Base-by-base conservation (phyloP, 2,329 filamentous ascomycete species). In the Cordyceps tenuipes region DNA sequence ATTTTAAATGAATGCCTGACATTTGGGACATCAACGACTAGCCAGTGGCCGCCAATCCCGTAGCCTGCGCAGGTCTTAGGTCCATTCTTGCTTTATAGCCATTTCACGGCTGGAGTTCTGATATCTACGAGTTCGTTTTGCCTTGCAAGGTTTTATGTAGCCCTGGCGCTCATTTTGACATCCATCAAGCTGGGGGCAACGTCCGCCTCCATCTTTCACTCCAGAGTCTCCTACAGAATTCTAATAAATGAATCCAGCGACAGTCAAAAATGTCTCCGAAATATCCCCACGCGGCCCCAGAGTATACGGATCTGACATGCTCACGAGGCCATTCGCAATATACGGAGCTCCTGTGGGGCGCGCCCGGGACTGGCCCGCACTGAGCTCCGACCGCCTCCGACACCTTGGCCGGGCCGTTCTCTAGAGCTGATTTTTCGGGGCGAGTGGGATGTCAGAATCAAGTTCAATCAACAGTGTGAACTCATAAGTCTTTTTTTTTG, bases 341-440 rank as follows among this genome's bases (percentile, higher is more conserved):
- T 39, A 57, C 43, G 44, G 54, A 49, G 54, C 54, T 48, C 44
- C 31, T 48, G 54, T 57, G 54, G 54, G 54, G 44, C 54, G 8
- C 21, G 44, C 31, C 29, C 54, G 44, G 54, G 54, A 49, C 54
- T 39, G 44, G 29, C 54, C 54, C 43, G 54, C 29, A 17, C n/a
- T 13, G 44, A 17, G 31, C 52, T 46, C 52, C 59, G 63, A 64
- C 64, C 65, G 68, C 67, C 68, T 65, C 67, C 68, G 62, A 70
- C 70, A 66, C 67, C 69, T 70, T 68, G 59, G 48, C 26, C 43
- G 58, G 43, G 23, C n/a, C 19, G 23, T 10, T 31, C 36, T 43
- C 15, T 29, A 13, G 39, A 29, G 15, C 39, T 43, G 39, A 43
- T 15, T 17, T 36, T 36, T 36, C 34, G 34, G 34, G 34, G 34